Conservation (phyloP, 805 yeast species). For the Metschnikowia cubensis region DNA sequence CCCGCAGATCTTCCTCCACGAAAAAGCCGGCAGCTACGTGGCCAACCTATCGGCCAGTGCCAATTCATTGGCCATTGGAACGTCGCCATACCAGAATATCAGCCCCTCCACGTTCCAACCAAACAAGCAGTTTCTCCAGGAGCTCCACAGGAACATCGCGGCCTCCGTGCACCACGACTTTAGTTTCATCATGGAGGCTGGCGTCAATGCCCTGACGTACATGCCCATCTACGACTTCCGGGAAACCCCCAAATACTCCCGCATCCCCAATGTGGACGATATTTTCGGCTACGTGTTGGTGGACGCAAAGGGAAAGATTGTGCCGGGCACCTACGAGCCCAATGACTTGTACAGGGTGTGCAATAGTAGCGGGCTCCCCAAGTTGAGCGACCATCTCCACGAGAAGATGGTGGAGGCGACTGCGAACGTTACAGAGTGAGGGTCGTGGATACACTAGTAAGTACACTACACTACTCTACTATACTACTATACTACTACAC, state of each 20-base stretch:
- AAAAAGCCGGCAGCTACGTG: constrained; percentile 8
- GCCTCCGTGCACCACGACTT: constrained; percentile 37
- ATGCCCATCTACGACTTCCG: constrained; percentile 75
- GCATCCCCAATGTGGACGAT: constrained; percentile 69
- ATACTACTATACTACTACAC: too few relatives aligned
- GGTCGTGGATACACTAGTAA: too few relatives aligned
- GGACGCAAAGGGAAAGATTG: constrained; percentile 49
- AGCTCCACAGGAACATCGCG: constrained; percentile 27
- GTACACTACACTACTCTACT: too few relatives aligned
- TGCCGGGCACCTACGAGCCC: constrained; percentile 50
- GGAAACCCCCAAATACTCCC: constrained; percentile 56
- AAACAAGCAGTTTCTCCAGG: constrained; percentile 25
- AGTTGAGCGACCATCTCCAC: constrained; percentile 17
- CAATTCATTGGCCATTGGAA: constrained; percentile 23
- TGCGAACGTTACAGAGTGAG: too few relatives aligned
- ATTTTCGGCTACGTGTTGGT: constrained; percentile 68
- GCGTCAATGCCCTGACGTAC: constrained; percentile 46
- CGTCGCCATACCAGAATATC: constrained; percentile 11
- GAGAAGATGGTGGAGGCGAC: constrained; percentile 13
- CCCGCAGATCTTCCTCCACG: constrained; percentile 16
- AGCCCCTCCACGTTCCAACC: constrained; percentile 22
- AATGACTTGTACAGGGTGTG: constrained; percentile 57
- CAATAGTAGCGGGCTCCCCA: constrained; percentile 24
- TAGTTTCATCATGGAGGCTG: constrained; percentile 53
- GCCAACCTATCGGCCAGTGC: constrained; percentile 24